Conservation (phyloP, 2,329 filamentous ascomycete species). For the Stemphylium lycopersici region DNA sequence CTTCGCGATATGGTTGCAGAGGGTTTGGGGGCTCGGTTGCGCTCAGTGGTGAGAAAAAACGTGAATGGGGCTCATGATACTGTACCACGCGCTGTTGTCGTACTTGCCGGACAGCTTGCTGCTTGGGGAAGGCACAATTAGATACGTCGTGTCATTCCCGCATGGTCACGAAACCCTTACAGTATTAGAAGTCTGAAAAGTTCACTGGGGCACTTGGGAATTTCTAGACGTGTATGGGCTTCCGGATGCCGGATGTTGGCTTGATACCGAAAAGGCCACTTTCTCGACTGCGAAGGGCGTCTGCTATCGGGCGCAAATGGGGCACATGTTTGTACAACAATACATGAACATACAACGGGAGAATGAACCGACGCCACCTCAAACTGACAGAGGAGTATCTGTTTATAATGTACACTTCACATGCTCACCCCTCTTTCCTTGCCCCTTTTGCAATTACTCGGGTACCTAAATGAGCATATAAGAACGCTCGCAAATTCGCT, state of each 20-base stretch:
- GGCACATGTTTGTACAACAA: too few species aligned
- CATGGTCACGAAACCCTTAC: too few species aligned
- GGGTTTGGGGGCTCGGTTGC: not conserved
- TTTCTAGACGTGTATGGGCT: too few species aligned
- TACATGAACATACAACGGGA: too few species aligned
- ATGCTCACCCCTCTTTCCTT: not conserved
- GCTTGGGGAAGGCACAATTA: not conserved
- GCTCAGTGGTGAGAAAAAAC: not conserved
- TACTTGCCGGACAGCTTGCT: not conserved
- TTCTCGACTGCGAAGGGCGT: too few species aligned
- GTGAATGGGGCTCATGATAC: not conserved
- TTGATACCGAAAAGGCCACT: too few species aligned
- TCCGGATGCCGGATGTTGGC: too few species aligned
- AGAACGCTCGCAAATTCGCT: slow-evolving; percentile 31
- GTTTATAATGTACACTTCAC: not conserved
- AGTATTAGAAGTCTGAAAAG: too few species aligned
- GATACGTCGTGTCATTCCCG: not conserved
- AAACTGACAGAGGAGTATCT: not conserved
- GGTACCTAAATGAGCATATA: slow-evolving; percentile 14
- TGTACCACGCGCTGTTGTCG: not conserved
- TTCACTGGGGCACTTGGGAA: too few species aligned
- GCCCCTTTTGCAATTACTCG: not conserved
- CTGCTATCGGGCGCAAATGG: too few species aligned
- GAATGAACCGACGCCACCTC: too few species aligned
- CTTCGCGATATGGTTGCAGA: not conserved